Conservation (phyloP, 2,329 filamentous ascomycete species). For the Ophiostoma ulmi region DNA sequence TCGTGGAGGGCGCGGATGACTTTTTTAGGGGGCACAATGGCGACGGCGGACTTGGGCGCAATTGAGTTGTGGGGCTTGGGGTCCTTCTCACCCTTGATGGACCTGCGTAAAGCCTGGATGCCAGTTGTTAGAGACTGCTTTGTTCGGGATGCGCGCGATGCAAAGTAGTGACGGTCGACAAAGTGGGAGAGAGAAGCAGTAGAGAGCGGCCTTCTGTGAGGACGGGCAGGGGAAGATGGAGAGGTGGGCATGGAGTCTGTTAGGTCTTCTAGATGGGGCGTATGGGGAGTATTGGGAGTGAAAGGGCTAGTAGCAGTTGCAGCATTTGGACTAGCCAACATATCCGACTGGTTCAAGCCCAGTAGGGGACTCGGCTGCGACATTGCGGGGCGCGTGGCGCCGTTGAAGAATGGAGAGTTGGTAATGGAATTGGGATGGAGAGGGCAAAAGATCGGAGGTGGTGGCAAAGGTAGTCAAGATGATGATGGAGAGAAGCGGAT, state of each 20-base stretch:
- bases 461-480: not conserved
- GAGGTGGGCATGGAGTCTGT: not conserved
- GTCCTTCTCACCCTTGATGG: constrained; percentile 83
- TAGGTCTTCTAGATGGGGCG: not conserved
- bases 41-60: constrained; percentile 76
- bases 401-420: constrained; percentile 1
- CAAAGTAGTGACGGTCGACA: not conserved
- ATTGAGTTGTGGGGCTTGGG: constrained; percentile 70
- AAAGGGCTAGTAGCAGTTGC: not conserved
- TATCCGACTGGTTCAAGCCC: not conserved
- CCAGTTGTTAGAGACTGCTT: constrained; percentile 43
- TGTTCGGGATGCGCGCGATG: constrained; percentile 7
- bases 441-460: too few species aligned
- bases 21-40: constrained; percentile 90
- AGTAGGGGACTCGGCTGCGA: constrained; percentile 10
- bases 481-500: not conserved
- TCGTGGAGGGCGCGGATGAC: constrained; percentile 97
- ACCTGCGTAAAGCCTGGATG: constrained; percentile 71
- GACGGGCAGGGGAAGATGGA: not conserved
- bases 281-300: not conserved
- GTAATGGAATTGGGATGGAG: not conserved
- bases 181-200: not conserved
- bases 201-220: not conserved
- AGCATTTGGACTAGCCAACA: not conserved
- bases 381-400: constrained; percentile 14